A percentile compares a stretch with the other conserved stretches of the same genome.
These are phyloP conservation scores for Cyanidioschyzon merolae DNA, from an alignment of 23 red algal species.

Conservation along the genomic window DNA sequence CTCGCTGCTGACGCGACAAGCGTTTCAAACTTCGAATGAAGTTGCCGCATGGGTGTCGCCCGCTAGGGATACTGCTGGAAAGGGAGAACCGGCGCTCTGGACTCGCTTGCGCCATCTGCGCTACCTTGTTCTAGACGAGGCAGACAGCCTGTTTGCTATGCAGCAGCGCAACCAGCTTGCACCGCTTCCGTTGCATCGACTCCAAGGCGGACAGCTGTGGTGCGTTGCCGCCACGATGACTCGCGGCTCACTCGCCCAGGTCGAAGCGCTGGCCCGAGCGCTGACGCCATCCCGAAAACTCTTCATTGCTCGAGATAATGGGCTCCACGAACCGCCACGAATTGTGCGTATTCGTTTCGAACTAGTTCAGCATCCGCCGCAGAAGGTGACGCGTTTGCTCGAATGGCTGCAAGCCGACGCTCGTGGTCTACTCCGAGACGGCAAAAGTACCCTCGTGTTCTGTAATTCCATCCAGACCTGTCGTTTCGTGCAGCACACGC, in stretches of 20 bases:
- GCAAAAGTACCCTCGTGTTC: slow-evolving; percentile 46
- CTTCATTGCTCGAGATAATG: neutral
- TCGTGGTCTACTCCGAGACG: neutral
- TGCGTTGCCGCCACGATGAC: slow-evolving; percentile 5
- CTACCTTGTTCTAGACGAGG: slow-evolving; percentile 6
- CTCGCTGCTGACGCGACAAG: slow-evolving; percentile 2
- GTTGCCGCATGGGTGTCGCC: neutral
- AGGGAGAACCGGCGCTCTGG: neutral
- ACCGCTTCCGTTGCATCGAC: neutral
- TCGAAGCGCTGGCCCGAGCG: neutral
- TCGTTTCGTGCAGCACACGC: slow-evolving; percentile 71
- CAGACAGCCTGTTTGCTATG: neutral
- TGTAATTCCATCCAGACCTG: slow-evolving; percentile 55
- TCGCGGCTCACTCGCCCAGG: neutral
- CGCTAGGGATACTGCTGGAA: neutral
- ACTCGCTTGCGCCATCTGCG: neutral
- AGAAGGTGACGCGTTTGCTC: neutral
- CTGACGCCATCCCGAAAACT: neutral
- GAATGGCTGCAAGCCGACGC: neutral
- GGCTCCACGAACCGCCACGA: neutral
- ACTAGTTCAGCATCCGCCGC: neutral
- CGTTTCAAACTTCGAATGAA: neutral
- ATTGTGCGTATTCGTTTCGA: neutral
- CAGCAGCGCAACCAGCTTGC: neutral
- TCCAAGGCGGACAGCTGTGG: neutral